Evolutionary conservation across 73 alveolate species (phyloP).

Genomic region (Blepharisma stoltei): DNA sequence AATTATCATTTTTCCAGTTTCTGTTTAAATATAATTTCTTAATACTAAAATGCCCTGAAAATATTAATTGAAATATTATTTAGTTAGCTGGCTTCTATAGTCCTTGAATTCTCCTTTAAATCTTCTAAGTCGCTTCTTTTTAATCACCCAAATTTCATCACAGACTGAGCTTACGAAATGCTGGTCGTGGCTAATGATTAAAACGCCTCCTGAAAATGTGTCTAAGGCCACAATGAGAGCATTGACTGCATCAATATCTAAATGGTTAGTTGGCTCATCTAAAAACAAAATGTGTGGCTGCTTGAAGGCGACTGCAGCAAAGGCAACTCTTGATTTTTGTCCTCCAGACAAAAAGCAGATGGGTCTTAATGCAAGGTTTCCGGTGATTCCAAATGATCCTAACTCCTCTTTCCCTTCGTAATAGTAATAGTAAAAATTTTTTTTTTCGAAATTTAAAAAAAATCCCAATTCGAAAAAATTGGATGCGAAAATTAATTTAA

Average conservation of each 20-base stretch:
- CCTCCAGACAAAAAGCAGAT: conserved; percentile 98
- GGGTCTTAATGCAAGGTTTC: conserved; percentile 92
- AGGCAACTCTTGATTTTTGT: conserved; percentile 96
- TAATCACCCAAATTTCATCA: conserved; percentile 89
- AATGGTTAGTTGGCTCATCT: conserved; percentile 99
- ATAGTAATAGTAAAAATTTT: no score
- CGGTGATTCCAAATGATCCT: conserved; percentile 94
- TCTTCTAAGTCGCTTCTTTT: conserved; percentile 74
- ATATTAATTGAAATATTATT: no score
- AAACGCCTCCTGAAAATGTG: conserved; percentile 95
- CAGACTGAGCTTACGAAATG: conserved; percentile 93
- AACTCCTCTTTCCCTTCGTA: no score
- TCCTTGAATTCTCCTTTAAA: conserved; percentile 96
- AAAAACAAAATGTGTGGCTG: conserved; percentile 96
- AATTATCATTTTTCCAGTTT: no score
- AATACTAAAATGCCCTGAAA: no score
- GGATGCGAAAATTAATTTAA: no score
- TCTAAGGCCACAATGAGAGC: conserved; percentile 95
- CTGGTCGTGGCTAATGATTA: conserved; percentile 97
- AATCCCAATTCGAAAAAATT: no score
- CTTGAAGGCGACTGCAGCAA: conserved; percentile 93
- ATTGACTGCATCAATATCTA: conserved; percentile 98
- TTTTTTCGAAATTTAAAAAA: no score
- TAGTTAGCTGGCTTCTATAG: conserved; percentile 58
- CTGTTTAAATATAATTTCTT: no score